Percentiles rank a stretch among this genome's conserved stretches.
Conservation (phyloP, 2,329 filamentous ascomycete genomes). For the Epichloe festucae region DNA sequence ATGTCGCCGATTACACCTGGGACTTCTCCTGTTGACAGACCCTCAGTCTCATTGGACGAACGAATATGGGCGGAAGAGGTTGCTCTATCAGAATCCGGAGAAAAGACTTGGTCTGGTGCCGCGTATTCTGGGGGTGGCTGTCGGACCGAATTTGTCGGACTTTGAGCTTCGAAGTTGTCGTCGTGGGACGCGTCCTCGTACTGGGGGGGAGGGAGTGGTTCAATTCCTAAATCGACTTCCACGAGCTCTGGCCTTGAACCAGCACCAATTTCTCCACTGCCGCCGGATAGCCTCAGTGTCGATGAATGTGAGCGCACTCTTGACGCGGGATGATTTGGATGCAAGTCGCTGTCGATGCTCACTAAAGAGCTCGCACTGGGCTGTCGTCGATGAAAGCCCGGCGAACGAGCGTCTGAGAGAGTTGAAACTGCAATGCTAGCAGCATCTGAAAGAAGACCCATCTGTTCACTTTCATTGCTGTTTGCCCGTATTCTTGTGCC, state of each 20-base stretch:
- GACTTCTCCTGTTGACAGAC: background rate
- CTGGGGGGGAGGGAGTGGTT: constrained; percentile 33
- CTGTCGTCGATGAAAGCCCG: constrained; percentile 27
- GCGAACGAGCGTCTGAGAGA: constrained; percentile 20
- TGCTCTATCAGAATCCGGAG: background rate
- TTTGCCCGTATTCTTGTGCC: constrained; percentile 62
- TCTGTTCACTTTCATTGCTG: constrained; percentile 58
- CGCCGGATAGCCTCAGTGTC: constrained; percentile 22
- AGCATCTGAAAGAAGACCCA: constrained; percentile 58
- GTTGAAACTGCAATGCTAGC: constrained; percentile 43
- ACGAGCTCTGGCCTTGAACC: constrained; percentile 40
- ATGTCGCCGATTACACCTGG: background rate
- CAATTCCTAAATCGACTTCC: constrained; percentile 36
- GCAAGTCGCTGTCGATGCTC: constrained; percentile 37
- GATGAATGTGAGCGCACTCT: constrained; percentile 29
- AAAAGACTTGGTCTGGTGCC: background rate
- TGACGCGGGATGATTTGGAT: constrained; percentile 26
- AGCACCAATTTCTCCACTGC: constrained; percentile 22
- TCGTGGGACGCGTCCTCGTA: constrained; percentile 38
- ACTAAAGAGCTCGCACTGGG: constrained; percentile 40
- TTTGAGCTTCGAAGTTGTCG: constrained; percentile 19
- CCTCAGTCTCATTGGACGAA: background rate
- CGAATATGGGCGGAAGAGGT: background rate
- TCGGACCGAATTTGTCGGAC: constrained; percentile 13
- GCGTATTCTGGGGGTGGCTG: constrained; percentile 42